phyloP scores from a whole-genome alignment of 2,329 filamentous ascomycete genomes.

The Neonectria ditissima region DNA sequence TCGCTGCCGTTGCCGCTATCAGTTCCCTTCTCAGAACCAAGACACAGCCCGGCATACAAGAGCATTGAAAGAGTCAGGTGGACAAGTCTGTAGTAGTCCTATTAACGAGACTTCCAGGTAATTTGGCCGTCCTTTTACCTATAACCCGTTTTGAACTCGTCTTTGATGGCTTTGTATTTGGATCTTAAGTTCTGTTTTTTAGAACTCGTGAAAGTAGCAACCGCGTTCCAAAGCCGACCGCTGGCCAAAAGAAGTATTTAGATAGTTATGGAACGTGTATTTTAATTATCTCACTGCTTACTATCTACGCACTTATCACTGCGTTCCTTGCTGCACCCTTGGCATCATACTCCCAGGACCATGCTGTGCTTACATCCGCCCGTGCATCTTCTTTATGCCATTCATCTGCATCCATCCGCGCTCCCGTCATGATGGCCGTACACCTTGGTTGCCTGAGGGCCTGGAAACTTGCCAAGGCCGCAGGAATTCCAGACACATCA shows the following conservation, averaged over 20 bases:
- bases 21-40: background rate
- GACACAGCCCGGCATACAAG: background rate
- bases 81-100: too few relatives aligned
- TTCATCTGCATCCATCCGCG: background rate
- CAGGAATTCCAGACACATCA: background rate
- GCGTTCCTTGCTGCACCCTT: background rate
- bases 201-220: too few relatives aligned
- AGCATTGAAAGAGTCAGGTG: background rate
- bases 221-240: too few relatives aligned
- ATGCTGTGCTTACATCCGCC: background rate
- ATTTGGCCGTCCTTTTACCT: background rate
- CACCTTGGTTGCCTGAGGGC: background rate
- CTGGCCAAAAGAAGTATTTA: too few relatives aligned
- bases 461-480: background rate
- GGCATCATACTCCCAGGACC: background rate
- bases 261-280: background rate
- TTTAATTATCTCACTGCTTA: background rate
- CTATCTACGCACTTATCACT: background rate
- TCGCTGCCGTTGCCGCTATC: background rate
- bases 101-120: background rate
- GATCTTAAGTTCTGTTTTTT: too few relatives aligned
- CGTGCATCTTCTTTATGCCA: background rate
- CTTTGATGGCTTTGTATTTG: background rate
- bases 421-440: background rate
- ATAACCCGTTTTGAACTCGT: background rate